Base-by-base conservation (phyloP, 768 basidiomycete species). In the Mycena galericulata region DNA sequence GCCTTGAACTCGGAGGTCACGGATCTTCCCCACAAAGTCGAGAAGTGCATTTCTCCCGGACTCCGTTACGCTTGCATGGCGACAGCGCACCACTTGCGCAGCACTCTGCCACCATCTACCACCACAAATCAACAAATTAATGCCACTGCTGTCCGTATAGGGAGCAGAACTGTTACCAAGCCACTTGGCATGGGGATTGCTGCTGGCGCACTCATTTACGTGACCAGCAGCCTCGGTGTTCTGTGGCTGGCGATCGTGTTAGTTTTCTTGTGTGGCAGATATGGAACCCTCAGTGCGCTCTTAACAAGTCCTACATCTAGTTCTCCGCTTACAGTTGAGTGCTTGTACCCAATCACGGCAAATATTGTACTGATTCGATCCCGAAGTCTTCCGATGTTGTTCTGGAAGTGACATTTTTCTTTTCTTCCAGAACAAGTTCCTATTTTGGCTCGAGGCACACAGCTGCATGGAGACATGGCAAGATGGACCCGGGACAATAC, bases 381-480 rank as follows among this genome's bases (percentile, higher is more conserved):
- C 20, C 4, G 14, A 53, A 53, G 53, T 34, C 53, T 54, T 14
- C n/a, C 24, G 15, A 50, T 20, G 53, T 12, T 22, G 11, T 54
- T 12, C 22, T 54, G 7, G 34, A 54, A n/a, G n/a, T 36, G 53
- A 54, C 22, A 22, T 38, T 20, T 4, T 2, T 24, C 15, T 12
- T 20, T 54, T 54, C 34, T 54, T 54, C 3, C 34, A 54, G 7
- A n/a, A 54, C 17, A 8, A 38, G 7, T 54, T 32, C 30, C 50
- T 53, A 34, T 53, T 53, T 53, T 53, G 50, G 50, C 50, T 53
- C 18, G 50, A 53, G 34, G 53, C 34, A 22, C 53, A 54, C 53
- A 54, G 53, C 53, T 54, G 32, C 34, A 54, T 54, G 53, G 34
- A 54, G 22, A 54, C 53, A 22, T 5, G 5, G n/a, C n/a, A 15